Evolutionary conservation across 2,329 filamentous ascomycete genomes (phyloP), one percentile per base, ranked within the genome.

Genomic region (Arthrobotrys megalospora): DNA sequence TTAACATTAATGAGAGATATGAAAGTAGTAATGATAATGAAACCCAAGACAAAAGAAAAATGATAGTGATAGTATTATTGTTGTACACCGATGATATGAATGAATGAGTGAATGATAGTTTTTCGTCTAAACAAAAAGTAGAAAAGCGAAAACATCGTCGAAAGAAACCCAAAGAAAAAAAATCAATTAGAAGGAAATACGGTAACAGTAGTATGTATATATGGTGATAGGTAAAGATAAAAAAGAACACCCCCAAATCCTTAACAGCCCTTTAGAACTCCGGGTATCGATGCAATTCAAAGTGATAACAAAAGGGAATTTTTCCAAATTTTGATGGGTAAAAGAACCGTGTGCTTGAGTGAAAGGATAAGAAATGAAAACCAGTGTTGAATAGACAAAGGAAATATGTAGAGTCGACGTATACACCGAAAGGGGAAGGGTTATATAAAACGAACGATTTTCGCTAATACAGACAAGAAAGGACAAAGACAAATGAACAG

Each of bases 201-300:
- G 6, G 11, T 7, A 12, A 53, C 11, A 38, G 16, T 14, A 12
- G 16, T 60, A 43, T 60, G 36, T 60, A 19, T 60, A 60, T 60
- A 60, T 60, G 19, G 28, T 16, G 11, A 21, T 48, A n/a, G 36
- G 34, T 60, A 58, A 58, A 58, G 6, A 45, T 48, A 71, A 65
- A 65, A 14, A 64, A 19, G 52, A 41, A 70, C 47, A 34, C 48
- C 58, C 73, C 43, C 21, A 66, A 36, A 70, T 60, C 45, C 67
- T 43, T 10, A 38, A 53, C 58, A 76, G 14, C 48, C 55, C 55
- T 71, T n/a, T 69, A 76, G 48, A 77, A 77, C 73, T 77, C 73
- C 73, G 73, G 73, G 73, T 77, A 77, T 77, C 73, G 58, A 77
- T 77, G 73, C 73, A 43, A 66, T 38, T 16, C 10, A 47, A 66